Evolutionary conservation across 2,329 filamentous ascomycete genomes (phyloP), one percentile per base, ranked within the genome.

Genomic region (Tolypocladium guangdongense): DNA sequence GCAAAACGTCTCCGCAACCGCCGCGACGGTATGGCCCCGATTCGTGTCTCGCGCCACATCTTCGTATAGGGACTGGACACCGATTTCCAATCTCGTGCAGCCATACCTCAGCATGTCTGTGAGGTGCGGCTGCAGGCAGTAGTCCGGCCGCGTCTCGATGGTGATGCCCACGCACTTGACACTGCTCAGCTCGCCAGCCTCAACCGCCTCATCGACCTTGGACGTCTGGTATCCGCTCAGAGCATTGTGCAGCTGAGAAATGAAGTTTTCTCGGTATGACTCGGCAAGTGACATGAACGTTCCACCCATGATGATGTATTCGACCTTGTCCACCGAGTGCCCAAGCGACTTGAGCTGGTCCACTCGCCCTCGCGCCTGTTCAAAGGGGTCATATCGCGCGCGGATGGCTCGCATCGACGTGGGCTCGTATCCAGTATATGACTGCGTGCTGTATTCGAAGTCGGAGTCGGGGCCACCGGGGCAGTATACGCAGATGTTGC

Each of bases 281-380:
- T 90, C 84, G 10, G 92, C 80, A 30, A 99, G 73, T 3, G 92
- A 97, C 95, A 99, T 99, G 72, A 99, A 99, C 0, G 93, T 99
- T 60, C 93, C 93, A 56, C 93, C 93, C 93, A 99, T 99, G 67
- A 99, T 96, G 66, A 99, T 99, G 70, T 97, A 99, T 74, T 99
- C 93, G 27, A 99, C 93, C 70, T 99, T 99, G 74, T 99, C 93
- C 49, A 99, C 93, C 47, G 90, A 96, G 70, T 99, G 93, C 0
- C 93, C 93, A 0, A 99, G 78, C 2, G 89, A 88, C 70, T 95
- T 95, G 66, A 99, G 90, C 73, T 99, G 93, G 63, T 99, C 95
- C 7, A 99, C 92, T 61, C 93, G 84, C 43, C 93, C 93, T 67
- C 93, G 81, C 18, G 93, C 93, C 74, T 99, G 93, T 71, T 99